Conservation (phyloP, 139 green algal species). For the Chlorella sp. region DNA sequence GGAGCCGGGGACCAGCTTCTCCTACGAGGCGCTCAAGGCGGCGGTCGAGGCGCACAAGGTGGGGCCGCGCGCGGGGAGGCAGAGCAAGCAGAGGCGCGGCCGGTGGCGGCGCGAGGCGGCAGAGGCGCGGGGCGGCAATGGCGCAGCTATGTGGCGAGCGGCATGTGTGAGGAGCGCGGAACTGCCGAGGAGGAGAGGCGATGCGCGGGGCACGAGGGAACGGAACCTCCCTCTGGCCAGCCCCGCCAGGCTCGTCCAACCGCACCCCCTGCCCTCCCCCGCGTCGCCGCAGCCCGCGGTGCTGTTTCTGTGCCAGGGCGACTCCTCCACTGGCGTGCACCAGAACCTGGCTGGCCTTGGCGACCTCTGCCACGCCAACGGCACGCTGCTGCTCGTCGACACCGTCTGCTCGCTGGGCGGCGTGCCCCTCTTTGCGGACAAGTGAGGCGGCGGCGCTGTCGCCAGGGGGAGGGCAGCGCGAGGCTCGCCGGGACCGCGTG, state of each 20-base stretch:
- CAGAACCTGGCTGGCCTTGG: constrained; percentile 76
- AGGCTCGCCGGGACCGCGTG: background rate
- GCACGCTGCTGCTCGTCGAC: constrained; percentile 92
- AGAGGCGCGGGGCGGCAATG: no score
- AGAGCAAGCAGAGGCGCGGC: no score
- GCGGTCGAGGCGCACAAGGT: constrained; percentile 75
- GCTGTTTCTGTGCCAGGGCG: constrained; percentile 89
- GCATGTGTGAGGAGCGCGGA: no score
- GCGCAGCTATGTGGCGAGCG: no score
- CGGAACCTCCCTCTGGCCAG: no score
- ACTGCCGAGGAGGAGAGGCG: no score
- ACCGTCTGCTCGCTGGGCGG: constrained; percentile 88
- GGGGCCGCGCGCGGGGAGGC: no score
- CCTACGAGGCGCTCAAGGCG: constrained; percentile 57
- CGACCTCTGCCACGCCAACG: constrained; percentile 76
- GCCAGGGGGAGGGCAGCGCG: constrained; percentile 85
- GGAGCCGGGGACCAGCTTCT: constrained; percentile 73
- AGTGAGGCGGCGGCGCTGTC: constrained; percentile 80
- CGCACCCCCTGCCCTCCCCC: no score
- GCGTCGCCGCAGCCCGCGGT: constrained; percentile 81
- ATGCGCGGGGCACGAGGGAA: no score
- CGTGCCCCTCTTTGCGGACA: constrained; percentile 72
- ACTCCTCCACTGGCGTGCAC: constrained; percentile 85
- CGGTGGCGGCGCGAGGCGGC: no score
- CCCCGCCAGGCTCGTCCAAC: no score